These are phyloP conservation scores for Clonostachys chloroleuca DNA, from an alignment of 2,329 filamentous ascomycete species.

Conservation along the genomic window DNA sequence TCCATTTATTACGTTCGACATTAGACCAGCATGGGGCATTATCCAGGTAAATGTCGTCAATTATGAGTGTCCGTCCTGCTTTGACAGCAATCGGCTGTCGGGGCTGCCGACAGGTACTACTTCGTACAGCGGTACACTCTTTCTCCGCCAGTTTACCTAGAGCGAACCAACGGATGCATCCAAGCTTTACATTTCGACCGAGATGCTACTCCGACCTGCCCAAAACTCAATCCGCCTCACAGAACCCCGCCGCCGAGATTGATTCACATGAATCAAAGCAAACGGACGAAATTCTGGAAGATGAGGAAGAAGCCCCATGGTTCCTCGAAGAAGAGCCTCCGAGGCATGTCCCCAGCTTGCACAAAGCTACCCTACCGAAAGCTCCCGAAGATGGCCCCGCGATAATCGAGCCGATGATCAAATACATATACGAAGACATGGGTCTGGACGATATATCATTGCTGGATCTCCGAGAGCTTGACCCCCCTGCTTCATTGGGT, in stretches of 20 bases:
- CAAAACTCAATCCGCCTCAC: background rate
- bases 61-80: constrained; percentile 4
- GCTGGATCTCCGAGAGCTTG: constrained; percentile 77
- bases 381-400: constrained; percentile 64
- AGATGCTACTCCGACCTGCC: background rate
- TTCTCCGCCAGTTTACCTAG: background rate
- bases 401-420: constrained; percentile 67
- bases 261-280: background rate
- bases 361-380: constrained; percentile 42
- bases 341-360: constrained; percentile 42
- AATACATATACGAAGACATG: constrained; percentile 78
- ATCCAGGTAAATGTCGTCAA: background rate
- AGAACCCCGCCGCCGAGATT: background rate
- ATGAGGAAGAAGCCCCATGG: constrained; percentile 57
- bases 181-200: background rate
- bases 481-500: constrained; percentile 83
- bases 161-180: background rate
- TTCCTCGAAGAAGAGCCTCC: constrained; percentile 74
- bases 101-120: constrained; percentile 4
- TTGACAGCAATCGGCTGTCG: constrained; percentile 5
- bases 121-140: background rate
- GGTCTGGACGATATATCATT: constrained; percentile 79
- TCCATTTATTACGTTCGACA: no score
- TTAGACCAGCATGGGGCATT: no score
- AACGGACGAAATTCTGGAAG: background rate